phyloP scores from a whole-genome alignment of 2,329 filamentous ascomycete species.

The Verticillium albo-atrum region DNA sequence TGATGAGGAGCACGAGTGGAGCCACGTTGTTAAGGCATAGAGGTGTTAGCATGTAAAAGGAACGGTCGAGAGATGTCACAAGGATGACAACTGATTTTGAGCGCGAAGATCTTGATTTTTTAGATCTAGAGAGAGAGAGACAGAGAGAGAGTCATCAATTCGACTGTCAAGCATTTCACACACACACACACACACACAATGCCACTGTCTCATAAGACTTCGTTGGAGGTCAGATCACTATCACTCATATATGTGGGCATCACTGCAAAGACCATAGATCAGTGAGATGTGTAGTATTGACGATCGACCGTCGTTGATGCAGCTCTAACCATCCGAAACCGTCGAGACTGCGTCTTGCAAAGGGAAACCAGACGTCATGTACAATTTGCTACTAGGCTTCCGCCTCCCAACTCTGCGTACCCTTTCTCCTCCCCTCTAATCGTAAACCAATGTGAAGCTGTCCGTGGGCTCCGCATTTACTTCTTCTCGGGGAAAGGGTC shows the following conservation, averaged over 20 bases:
- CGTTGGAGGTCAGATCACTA: not conserved
- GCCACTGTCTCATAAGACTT: too few relatives aligned
- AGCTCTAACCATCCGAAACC: constrained; percentile 8
- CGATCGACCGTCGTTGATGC: constrained; percentile 5
- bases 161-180: not conserved
- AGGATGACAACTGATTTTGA: not conserved
- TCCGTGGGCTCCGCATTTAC: constrained; percentile 14
- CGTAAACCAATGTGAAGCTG: not conserved
- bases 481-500: constrained; percentile 66
- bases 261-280: too few relatives aligned
- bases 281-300: not conserved
- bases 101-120: not conserved
- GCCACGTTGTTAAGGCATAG: constrained; percentile 42
- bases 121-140: not conserved
- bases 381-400: constrained; percentile 16
- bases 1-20: constrained; percentile 89
- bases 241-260: too few relatives aligned
- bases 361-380: constrained; percentile 26
- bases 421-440: constrained; percentile 9
- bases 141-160: not conserved
- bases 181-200: too few relatives aligned
- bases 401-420: constrained; percentile 8
- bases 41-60: not conserved
- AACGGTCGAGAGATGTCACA: not conserved
- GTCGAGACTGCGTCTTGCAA: constrained; percentile 14